Evolutionary conservation across 345 rosid species (phyloP), one percentile per base, ranked within the genome.

Genomic region (Abelmoschus esculentus): DNA sequence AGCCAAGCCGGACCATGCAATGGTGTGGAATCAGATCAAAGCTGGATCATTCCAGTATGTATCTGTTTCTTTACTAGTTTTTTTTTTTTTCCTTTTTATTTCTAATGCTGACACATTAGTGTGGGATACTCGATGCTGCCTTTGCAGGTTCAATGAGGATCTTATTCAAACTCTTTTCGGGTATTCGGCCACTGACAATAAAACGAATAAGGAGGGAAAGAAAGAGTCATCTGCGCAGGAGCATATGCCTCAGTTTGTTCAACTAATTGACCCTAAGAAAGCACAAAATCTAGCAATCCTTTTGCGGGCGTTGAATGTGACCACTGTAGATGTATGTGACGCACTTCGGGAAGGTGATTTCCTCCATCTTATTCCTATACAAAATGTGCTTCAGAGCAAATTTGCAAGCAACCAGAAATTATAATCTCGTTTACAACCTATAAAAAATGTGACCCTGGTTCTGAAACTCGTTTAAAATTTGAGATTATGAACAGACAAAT

Each of bases 11-110:
- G 96, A 91, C 71, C 80, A 86, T 69, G 86, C 99, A 70, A 91
- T 95, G 99, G 99, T 95, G 78, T 95, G 99, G 99, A 87, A 91
- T 83, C 96, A 95, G 76, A 85, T 92, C 73, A 92, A 91, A 84
- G 75, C 93, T 26, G 99, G 99, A 79, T 96, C 99, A n/a, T 96
- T 96, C 82, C 97, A 92, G 99, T 96, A 76, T 76, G 99, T 89
- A 66, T 62, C n/a, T 53, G 36, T 59, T 63, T 55, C 46, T 70
- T 26, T 69, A 11, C 57, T 44, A 14, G 32, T 49, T 69, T 34
- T 50, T 66, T 32, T 49, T 69, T 34, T 50, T 66, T 22, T 1
- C 18, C 22, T 10, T 40, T 40, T 54, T 15, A 18, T 63, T 68
- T 67, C 6, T 9, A 10, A 13, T 42, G 56, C 50, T 11, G 2